Evolutionary conservation across 1,139 yeast genomes (phyloP), one percentile per base, ranked within the genome.

Genomic region (Tardiomyces depauwii): DNA sequence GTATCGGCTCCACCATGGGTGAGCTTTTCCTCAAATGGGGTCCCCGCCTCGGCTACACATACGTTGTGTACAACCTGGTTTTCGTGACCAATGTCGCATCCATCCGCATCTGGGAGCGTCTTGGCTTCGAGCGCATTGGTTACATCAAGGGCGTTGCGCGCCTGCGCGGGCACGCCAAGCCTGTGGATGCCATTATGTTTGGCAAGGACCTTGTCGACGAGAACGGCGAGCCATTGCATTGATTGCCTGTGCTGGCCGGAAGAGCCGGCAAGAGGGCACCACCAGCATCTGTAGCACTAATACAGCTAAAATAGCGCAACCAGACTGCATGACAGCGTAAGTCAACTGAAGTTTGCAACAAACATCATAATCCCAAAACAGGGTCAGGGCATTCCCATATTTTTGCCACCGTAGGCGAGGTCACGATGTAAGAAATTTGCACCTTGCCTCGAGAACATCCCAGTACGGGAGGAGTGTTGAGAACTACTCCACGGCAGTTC

Each of bases 11-110:
- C 40, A 73, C 72, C 21, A 59, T 86, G 59, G 95, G 89, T 9
- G 62, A 64, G 46, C 65, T 72, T 42, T 86, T 82, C 56, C 59
- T 84, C 41, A 61, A 64, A 41, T 75, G 80, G 73, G 94, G 88
- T 0, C 87, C 88, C 0, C 57, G 70, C 45, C 64, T 85, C 42
- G 94, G 94, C 0, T 86, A 80, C 63, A 77, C 72, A 4, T 83
- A 82, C 57, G 78, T 87, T 9, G 88, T 86, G n/a, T 86, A 82
- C 68, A 86, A 86, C 60, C 68, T 86, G 46, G 95, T 86, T 1
- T 85, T 79, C 59, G 88, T 72, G 46, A 77, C 85, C 2, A 85
- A 86, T 57, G 66, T 63, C 1, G 93, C 85, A 2, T 80, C 89
- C 55, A 57, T 71, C 54, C 71, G 65, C 54, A 80, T 83, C 48